Evolutionary conservation across 2,329 filamentous ascomycete species (phyloP), one percentile per base, ranked within the genome.

Genomic region (Conoideocrella luteorostrata): DNA sequence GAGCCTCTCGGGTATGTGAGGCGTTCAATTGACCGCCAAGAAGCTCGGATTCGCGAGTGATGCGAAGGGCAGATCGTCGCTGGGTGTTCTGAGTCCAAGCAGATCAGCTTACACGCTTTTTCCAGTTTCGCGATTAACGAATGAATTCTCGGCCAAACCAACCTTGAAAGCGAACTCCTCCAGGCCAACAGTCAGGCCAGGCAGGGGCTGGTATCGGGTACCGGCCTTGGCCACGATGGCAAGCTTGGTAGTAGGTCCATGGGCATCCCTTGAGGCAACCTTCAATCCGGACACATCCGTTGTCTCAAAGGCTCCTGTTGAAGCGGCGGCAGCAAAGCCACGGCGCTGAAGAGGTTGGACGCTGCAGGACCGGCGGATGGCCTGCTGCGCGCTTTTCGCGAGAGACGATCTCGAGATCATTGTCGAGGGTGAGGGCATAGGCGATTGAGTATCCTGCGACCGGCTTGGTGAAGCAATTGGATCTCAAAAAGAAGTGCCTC

Each of bases 111-210:
- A 60, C 50, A 49, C 45, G 42, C 30, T 41, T 40, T 41, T 32
- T 48, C 39, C 11, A n/a, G 49, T 41, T 35, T 46, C 42, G 37
- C 17, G 46, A 40, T 20, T 23, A 15, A 18, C n/a, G 22, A 26
- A 45, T 39, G 39, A 29, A 41, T 49, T 54, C 43, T 23, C 28
- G 20, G 24, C 18, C 22, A 26, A 36, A 26, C 52, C 37, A 46
- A 89, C 93, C 87, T 95, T 95, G 82, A 96, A 98, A 53, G 94
- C 91, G 74, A 94, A 98, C 67, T 88, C 86, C 74, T 93, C 86
- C 54, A 98, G 78, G 47, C 86, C 91, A 62, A 90, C 85, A 52
- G 91, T 85, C 67, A 96, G 78, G 53, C 93, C 93, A 51, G 93
- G 93, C 55, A 86, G 77, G 52, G 87, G 80, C 75, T 98, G 84